These are phyloP conservation scores for Pestalotiopsis sp. DNA, from an alignment of 2,329 filamentous ascomycete genomes.

Conservation along the genomic window DNA sequence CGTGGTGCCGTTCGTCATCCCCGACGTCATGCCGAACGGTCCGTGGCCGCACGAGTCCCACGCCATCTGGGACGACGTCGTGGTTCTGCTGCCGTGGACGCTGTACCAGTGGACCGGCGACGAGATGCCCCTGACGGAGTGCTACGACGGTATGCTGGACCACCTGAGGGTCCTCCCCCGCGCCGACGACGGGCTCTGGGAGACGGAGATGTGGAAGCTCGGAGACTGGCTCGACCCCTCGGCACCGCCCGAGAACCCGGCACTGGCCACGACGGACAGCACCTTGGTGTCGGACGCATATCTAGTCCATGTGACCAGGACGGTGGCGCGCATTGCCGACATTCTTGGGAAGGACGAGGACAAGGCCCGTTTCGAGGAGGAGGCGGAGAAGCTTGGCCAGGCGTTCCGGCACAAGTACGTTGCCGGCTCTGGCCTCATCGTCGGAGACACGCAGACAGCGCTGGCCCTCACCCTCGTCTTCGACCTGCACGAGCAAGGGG, in stretches of 20 bases:
- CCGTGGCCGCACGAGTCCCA: conserved; percentile 19
- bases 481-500: conserved; percentile 9
- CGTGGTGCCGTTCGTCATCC: conserved; percentile 4
- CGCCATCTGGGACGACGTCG: conserved; percentile 35
- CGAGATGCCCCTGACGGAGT: conserved; percentile 23
- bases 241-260: conserved; percentile 35
- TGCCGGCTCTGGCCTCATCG: conserved; percentile 14
- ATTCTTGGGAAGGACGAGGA: background rate
- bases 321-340: background rate
- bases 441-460: conserved; percentile 22
- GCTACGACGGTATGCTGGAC: conserved; percentile 32
- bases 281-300: conserved; percentile 39
- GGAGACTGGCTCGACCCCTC: conserved; percentile 44
- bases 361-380: background rate
- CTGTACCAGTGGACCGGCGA: conserved; percentile 33
- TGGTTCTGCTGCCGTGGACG: conserved; percentile 31
- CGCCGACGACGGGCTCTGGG: conserved; percentile 34
- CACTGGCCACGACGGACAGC: conserved; percentile 31
- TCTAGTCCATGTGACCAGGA: conserved; percentile 24
- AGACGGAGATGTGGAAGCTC: conserved; percentile 31
- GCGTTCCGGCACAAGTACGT: conserved; percentile 18
- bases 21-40: conserved; percentile 6
- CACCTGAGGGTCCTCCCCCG: conserved; percentile 25
- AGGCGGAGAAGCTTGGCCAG: background rate
- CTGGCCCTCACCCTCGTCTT: conserved; percentile 20